Evolutionary conservation across 2,329 filamentous ascomycete genomes (phyloP).

Genomic region (Ceratocystis destructans): DNA sequence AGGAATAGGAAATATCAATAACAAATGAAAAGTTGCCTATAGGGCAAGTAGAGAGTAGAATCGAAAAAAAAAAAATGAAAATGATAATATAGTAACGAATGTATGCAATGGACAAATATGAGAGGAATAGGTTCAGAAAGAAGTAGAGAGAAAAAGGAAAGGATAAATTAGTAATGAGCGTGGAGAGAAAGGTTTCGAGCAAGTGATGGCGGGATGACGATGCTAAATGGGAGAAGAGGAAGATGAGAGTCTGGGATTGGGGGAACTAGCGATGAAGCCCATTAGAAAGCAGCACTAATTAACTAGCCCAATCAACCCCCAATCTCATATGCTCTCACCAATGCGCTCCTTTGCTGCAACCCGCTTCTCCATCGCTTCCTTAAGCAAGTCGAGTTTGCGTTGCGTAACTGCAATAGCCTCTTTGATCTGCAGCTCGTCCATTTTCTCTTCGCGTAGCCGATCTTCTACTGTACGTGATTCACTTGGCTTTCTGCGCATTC

Average conservation of each 20-base stretch:
- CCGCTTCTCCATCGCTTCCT: slow-evolving; percentile 53
- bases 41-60: not conserved
- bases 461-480: slow-evolving; percentile 47
- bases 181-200: not conserved
- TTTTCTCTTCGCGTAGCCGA: slow-evolving; percentile 42
- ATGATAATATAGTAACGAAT: slow-evolving; percentile 4
- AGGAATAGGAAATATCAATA: slow-evolving; percentile 4
- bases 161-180: not conserved
- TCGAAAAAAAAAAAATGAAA: not conserved
- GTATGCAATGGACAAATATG: not conserved
- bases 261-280: too few relatives aligned
- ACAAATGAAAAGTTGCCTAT: not conserved
- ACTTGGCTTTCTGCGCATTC: slow-evolving; percentile 32
- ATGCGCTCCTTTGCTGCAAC: slow-evolving; percentile 24
- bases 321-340: not conserved
- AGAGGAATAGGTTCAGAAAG: not conserved
- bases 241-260: too few relatives aligned
- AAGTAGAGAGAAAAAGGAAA: not conserved
- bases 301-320: not conserved
- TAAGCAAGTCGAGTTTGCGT: slow-evolving; percentile 64
- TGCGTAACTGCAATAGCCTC: slow-evolving; percentile 78
- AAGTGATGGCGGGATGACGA: not conserved
- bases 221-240: too few relatives aligned
- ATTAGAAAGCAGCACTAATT: too few relatives aligned
- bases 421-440: slow-evolving; percentile 60